Base-by-base conservation (phyloP, 768 basidiomycete genomes). In the Kockovaella imperatae region DNA sequence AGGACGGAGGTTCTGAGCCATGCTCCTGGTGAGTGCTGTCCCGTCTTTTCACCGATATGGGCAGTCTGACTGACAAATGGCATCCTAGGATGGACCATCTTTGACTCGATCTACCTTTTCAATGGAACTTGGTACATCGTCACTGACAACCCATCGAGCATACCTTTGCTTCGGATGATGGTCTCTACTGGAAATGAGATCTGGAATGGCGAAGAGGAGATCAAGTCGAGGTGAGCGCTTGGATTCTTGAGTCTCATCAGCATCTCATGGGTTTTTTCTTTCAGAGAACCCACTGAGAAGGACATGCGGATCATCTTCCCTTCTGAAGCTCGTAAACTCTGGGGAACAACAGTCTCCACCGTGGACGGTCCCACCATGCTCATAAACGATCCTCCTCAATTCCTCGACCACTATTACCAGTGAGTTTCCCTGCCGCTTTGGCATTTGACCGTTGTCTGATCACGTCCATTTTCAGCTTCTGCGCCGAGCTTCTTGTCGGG, bases 51-150 rank as follows among this genome's bases (percentile, higher is more conserved):
- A 8, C 10, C n/a, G 11, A 17, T 26, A 5, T 20, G 24, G 35
- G 32, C 41, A 25, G 28, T 26, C 43, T 38, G 42, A 30, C 46
- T 56, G 35, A 46, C 31, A 20, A n/a, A 6, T 18, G 21, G 5
- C 41, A 86, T 84, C 83, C 75, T 62, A 89, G 88, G 89, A 26
- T 95, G 87, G 89, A 87, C 88, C 1, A 81, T 90, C 43, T 82
- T 89, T 52, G 86, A 90, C 72, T 79, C 77, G 47, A 76, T 93
- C 8, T 93, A 86, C 64, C 71, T 88, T 47, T 74, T 81, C 59
- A 86, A 88, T 56, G 87, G 87, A 36, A 83, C 84, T 5, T 77
- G 85, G 30, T 89, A 82, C 65, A 75, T 93, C 56, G 87, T 96
- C 34, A 79, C 83, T 3, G 81, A 88, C 67, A 73, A 81, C 17